Percentiles rank a stretch among this genome's conserved stretches.
These are phyloP conservation scores for Eucommia ulmoides DNA, from an alignment of 257 asterid species.

Conservation along the genomic window DNA sequence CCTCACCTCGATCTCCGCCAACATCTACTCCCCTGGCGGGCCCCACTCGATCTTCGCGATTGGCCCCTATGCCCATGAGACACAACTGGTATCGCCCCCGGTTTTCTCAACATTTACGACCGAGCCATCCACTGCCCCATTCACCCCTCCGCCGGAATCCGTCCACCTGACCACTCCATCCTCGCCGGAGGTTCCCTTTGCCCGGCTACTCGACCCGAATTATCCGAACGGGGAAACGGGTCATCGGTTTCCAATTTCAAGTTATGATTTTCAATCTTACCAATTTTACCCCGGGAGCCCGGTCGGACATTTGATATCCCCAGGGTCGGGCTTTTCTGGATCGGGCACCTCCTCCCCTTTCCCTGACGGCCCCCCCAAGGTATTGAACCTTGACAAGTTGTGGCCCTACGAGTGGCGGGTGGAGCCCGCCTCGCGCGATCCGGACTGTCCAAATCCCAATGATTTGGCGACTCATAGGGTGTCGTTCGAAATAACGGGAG, in stretches of 20 bases:
- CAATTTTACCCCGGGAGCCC: slow-evolving; percentile 48
- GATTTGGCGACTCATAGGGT: neutral
- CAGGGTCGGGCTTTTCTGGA: slow-evolving; percentile 22
- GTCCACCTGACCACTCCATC: slow-evolving; percentile 65
- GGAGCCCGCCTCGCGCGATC: neutral
- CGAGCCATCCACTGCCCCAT: slow-evolving; percentile 65
- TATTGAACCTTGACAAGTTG: slow-evolving; percentile 3
- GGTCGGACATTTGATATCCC: slow-evolving; percentile 36
- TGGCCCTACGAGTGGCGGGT: neutral
- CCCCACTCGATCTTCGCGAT: slow-evolving; percentile 49
- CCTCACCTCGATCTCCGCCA: slow-evolving; percentile 12
- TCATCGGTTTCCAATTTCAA: slow-evolving; percentile 1
- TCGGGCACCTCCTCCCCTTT: slow-evolving; percentile 29
- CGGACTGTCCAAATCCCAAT: neutral
- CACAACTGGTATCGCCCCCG: slow-evolving; percentile 62
- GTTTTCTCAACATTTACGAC: slow-evolving; percentile 61
- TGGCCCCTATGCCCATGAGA: slow-evolving; percentile 62
- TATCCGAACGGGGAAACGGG: slow-evolving; percentile 8
- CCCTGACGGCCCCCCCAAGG: slow-evolving; percentile 13
- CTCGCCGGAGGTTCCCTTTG: slow-evolving; percentile 69
- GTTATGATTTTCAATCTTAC: slow-evolving; percentile 31
- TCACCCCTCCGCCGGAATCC: slow-evolving; percentile 60
- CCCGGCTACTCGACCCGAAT: slow-evolving; percentile 36
- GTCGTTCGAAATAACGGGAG: slow-evolving; percentile 6
- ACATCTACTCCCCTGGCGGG: slow-evolving; percentile 27